Conservation (phyloP, 495 filamentous ascomycete species). For the Aspergillus kassunensis region DNA sequence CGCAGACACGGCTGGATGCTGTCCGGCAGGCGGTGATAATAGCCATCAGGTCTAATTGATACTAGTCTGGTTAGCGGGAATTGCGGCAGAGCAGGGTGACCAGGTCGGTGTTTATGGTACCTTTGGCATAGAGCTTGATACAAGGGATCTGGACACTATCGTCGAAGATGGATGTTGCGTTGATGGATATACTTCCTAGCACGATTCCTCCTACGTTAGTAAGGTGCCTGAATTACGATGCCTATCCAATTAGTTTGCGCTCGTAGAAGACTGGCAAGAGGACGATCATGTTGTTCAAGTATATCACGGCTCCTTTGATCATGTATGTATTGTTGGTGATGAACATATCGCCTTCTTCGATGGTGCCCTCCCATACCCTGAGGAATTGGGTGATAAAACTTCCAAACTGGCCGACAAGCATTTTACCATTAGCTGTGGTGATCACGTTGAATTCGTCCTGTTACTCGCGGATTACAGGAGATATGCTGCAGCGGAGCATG, state of each 20-base stretch:
- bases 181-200: conserved; percentile 50
- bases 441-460: conserved; percentile 54
- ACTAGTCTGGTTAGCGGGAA: conserved; percentile 48
- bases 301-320: conserved; percentile 45
- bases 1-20: conserved; percentile 38
- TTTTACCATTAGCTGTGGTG: conserved; percentile 42
- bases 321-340: conserved; percentile 51
- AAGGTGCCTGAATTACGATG: conserved; percentile 49
- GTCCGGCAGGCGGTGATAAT: conserved; percentile 46
- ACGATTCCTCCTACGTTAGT: conserved; percentile 50
- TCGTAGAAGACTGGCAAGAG: conserved; percentile 45
- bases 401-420: conserved; percentile 51
- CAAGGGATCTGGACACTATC: conserved; percentile 50
- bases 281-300: conserved; percentile 47
- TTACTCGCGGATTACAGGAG: conserved; percentile 48
- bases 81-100: conserved; percentile 46
- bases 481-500: conserved; percentile 50
- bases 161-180: conserved; percentile 47
- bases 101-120: conserved; percentile 39
- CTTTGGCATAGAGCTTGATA: conserved; percentile 43
- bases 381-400: conserved; percentile 49
- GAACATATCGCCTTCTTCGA: conserved; percentile 48
- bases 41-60: conserved; percentile 44
- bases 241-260: conserved; percentile 41
- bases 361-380: conserved; percentile 38